A percentile compares a stretch with the other conserved stretches of the same genome.
Conservation (phyloP, 2,329 filamentous ascomycete species). For the Botrytis byssoidea region DNA sequence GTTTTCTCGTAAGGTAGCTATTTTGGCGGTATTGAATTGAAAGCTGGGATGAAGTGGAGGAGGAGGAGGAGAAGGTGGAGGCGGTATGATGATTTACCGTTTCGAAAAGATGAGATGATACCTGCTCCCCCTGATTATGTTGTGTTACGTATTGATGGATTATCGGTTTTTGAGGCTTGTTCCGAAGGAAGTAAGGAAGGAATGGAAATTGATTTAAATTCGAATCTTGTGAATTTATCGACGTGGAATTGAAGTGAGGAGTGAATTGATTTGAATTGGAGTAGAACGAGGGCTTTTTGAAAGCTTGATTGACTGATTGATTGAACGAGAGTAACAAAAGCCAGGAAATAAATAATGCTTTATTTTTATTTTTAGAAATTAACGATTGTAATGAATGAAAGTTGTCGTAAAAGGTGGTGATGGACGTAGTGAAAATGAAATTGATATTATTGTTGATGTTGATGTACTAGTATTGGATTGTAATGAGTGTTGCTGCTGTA, state of each 20-base stretch:
- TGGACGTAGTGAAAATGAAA: neutral
- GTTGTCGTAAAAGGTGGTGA: neutral
- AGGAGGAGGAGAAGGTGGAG: neutral
- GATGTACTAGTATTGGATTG: neutral
- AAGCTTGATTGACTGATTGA: neutral
- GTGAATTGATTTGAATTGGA: neutral
- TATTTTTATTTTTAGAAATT: neutral
- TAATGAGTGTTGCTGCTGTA: slow-evolving; percentile 5
- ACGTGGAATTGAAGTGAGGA: neutral
- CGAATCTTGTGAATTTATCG: too few species aligned
- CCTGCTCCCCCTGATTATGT: slow-evolving; percentile 14
- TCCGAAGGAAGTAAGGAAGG: slow-evolving; percentile 7
- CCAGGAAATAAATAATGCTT: neutral
- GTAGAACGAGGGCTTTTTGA: neutral
- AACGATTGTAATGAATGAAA: slow-evolving; percentile 3
- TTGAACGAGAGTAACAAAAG: neutral
- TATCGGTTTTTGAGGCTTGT: neutral
- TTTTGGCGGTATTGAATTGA: slow-evolving; percentile 34
- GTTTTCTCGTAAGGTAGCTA: slow-evolving; percentile 37
- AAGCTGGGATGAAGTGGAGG: neutral
- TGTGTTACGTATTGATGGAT: neutral
- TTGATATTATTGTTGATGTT: neutral
- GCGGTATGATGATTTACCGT: neutral
- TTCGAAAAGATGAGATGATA: slow-evolving; percentile 18
- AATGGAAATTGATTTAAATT: neutral